Evolutionary conservation across 2,329 filamentous ascomycete genomes (phyloP), one percentile per base, ranked within the genome.

Genomic region (Cyphellophora europaea): DNA sequence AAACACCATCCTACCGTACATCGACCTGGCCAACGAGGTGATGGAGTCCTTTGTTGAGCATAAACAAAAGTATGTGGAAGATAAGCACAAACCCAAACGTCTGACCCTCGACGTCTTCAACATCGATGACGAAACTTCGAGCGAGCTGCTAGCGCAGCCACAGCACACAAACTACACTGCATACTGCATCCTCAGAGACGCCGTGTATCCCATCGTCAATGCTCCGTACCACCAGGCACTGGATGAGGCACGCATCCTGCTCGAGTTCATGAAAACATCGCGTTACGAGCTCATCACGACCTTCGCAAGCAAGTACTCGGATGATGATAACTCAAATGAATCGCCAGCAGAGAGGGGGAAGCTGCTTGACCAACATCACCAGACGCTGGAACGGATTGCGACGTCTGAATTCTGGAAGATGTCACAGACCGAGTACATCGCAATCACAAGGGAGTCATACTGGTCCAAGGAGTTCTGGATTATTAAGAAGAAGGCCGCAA

Each of bases 1-100:
- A 5, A 51, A 54, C 15, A 48, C 42, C 1, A 5, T 43, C 2
- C 5, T 58, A 0, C 53, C 55, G 3, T 53, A 53, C 33, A 48
- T 56, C 13, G 52, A 54, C 30, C 41, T 58, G 13, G 48, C 40
- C 8, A 51, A 49, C 32, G 54, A 58, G 36, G 38, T 53, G 6
- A 40, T 57, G 37, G 53, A 57, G 38, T 44, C 44, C 11, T 47
- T 41, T 19, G n/a, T 27, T 6, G 30, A 18, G 30, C 8, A 32
- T n/a, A n/a, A n/a, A n/a, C n/a, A n/a, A n/a, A n/a, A n/a, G n/a
- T n/a, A n/a, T n/a, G n/a, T n/a, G n/a, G n/a, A n/a, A n/a, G n/a
- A n/a, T n/a, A n/a, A n/a, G n/a, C 21, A 25, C n/a, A 25, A 25
- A 25, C 21, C 8, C 21, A 25, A 25, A 25, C n/a, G 21, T n/a